Percentiles rank a stretch among this genome's conserved stretches.
Evolutionary conservation across 176 grass and related monocot species (phyloP).

Genomic region (Juncus inflexus): DNA sequence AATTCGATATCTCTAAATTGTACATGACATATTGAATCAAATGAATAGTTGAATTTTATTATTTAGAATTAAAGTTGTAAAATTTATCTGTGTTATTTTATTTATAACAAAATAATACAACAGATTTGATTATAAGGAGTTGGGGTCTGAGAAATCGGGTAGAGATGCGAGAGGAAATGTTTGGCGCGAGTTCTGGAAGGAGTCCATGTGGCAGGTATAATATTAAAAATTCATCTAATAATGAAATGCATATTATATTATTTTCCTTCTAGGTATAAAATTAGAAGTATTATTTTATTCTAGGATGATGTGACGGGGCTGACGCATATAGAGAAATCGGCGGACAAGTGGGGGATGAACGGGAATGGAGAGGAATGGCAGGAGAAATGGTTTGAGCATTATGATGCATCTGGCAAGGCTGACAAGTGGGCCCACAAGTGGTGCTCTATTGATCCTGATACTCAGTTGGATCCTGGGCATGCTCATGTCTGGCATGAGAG

Average conservation of each 20-base stretch:
- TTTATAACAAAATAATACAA: too few species aligned
- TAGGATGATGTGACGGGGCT: slow-evolving; percentile 67
- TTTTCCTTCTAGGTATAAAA: slow-evolving; percentile 7
- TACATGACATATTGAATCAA: too few species aligned
- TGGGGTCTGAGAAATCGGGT: slow-evolving; percentile 93
- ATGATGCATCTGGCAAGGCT: slow-evolving; percentile 71
- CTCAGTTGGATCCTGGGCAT: slow-evolving; percentile 75
- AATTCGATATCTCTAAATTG: too few species aligned
- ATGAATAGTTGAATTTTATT: too few species aligned
- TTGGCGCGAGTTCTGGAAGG: slow-evolving; percentile 96
- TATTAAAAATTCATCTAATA: background rate
- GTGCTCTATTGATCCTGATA: slow-evolving; percentile 87
- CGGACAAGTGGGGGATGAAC: slow-evolving; percentile 98
- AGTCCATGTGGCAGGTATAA: slow-evolving; percentile 83
- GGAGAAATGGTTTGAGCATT: slow-evolving; percentile 93
- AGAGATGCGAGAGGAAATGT: slow-evolving; percentile 83
- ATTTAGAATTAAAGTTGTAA: too few species aligned
- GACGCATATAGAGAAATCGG: slow-evolving; percentile 92
- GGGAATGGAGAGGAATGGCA: slow-evolving; percentile 82
- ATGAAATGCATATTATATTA: background rate
- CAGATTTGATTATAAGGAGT: slow-evolving; percentile 62
- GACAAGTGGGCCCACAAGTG: slow-evolving; percentile 96
- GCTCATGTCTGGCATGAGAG: slow-evolving; percentile 99
- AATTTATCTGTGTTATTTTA: too few species aligned
- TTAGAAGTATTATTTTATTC: slow-evolving; percentile 11